These are phyloP conservation scores for Rhododendron williamsianum DNA, from an alignment of 148 eudicot species.

Conservation along the genomic window DNA sequence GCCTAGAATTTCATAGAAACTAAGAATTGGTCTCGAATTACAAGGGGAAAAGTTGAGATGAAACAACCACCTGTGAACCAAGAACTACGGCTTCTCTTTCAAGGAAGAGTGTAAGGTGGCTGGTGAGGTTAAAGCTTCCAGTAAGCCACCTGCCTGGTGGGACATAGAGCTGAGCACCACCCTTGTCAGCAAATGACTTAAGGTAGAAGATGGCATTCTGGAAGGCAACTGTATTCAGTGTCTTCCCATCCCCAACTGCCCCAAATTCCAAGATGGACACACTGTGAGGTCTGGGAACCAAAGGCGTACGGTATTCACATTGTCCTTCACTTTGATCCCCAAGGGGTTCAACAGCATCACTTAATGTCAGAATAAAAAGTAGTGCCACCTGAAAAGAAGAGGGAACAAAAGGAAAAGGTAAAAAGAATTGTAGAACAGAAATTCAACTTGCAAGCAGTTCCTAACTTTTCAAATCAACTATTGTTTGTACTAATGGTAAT, in stretches of 20 bases:
- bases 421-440: constrained; percentile 14
- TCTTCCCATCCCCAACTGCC: constrained; percentile 62
- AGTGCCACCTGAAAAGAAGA: constrained; percentile 33
- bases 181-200: constrained; percentile 59
- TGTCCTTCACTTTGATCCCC: constrained; percentile 20
- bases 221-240: constrained; percentile 55
- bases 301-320: constrained; percentile 24
- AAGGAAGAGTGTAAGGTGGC: constrained; percentile 56
- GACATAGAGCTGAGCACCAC: constrained; percentile 61
- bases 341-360: constrained; percentile 15
- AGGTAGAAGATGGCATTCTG: constrained; percentile 62
- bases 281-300: constrained; percentile 52
- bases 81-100: constrained; percentile 50
- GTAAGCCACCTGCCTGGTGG: constrained; percentile 62
- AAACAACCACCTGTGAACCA: constrained; percentile 40
- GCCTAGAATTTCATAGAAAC: not conserved
- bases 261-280: constrained; percentile 58
- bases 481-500: not conserved
- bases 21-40: not conserved
- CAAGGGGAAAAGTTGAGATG: not conserved
- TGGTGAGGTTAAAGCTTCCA: constrained; percentile 53
- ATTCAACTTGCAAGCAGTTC: constrained; percentile 15
- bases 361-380: constrained; percentile 33
- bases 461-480: not conserved
- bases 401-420: constrained; percentile 18